Base-by-base conservation (phyloP, 2,329 filamentous ascomycete genomes). In the Exophiala sideris region DNA sequence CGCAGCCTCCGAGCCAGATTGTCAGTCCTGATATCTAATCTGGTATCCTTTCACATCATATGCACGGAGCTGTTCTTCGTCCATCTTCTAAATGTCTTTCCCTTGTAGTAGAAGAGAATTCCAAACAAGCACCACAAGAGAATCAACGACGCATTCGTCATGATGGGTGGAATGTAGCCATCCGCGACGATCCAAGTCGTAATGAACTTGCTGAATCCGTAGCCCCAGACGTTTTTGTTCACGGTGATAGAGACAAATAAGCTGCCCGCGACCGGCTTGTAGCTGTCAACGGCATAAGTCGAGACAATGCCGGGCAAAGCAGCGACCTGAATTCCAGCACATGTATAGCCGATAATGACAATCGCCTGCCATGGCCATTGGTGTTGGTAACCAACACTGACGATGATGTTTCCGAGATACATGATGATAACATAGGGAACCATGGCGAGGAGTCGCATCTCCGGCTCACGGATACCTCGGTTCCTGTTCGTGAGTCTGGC, bases 141-240 rank as follows among this genome's bases (percentile, higher is more conserved):
- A 8, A 77, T 73, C 54, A 85, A 64, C 3, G 68, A 69, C 66
- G 80, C 79, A 59, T 85, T 84, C 18, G 79, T 76, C 81, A 85
- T 83, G 62, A 84, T 82, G 0, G 80, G 80, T 4, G 73, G 68
- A 14, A 84, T 72, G 61, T 79, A 82, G 32, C 80, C 80, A 36
- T 54, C 66, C 58, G 74, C 66, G 18, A 70, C 69, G 10, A 73
- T 71, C 80, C 80, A 84, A 0, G 71, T 68, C 1, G 77, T 81
- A 54, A 81, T 77, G 58, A 80, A 81, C 50, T 80, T 78, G 46
- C 71, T 71, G 59, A 84, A 79, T 0, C 81, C 81, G 64, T 83
- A 85, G 1, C 82, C 82, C 79, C 80, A 84, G 0, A 84, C 50
- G 52, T 85, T 85, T 71, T 85, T 85, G 63, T 83, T 83, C 42